phyloP scores from a whole-genome alignment of 1,284 basidiomycete species.

The Fomitopsis schrenkii region DNA sequence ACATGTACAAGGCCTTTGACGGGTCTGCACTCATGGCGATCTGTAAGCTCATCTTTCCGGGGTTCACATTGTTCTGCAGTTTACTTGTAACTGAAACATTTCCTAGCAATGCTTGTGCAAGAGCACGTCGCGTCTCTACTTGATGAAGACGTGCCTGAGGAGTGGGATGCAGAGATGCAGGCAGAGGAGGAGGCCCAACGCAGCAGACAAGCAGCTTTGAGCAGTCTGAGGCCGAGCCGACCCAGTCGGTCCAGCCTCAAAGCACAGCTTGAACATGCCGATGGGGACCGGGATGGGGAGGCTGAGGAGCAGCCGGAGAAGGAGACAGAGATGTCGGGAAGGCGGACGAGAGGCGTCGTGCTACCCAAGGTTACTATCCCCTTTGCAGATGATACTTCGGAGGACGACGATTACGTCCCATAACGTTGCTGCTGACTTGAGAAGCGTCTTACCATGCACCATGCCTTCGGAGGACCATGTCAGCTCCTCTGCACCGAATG shows the following conservation, averaged over 20 bases:
- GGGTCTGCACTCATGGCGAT: slow-evolving; percentile 69
- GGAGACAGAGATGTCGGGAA: slow-evolving; percentile 5
- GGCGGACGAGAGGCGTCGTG: slow-evolving; percentile 2
- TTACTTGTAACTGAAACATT: not conserved
- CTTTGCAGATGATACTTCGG: slow-evolving; percentile 10
- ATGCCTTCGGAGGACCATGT: too few relatives aligned
- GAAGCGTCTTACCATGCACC: too few relatives aligned
- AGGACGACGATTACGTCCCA: slow-evolving; percentile 4
- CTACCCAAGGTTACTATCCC: not conserved
- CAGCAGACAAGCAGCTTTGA: slow-evolving; percentile 6
- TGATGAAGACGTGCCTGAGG: slow-evolving; percentile 34
- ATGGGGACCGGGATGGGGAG: slow-evolving; percentile 9
- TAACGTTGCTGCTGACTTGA: not conserved
- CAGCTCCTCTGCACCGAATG: too few relatives aligned
- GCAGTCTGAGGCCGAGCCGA: not conserved
- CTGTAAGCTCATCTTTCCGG: slow-evolving; percentile 35
- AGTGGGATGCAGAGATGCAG: slow-evolving; percentile 35
- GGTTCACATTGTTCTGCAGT: not conserved
- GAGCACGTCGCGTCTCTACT: slow-evolving; percentile 50
- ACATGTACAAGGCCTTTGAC: slow-evolving; percentile 74
- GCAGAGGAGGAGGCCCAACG: slow-evolving; percentile 1
- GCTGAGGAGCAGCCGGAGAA: slow-evolving; percentile 1
- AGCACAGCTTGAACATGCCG: slow-evolving; percentile 5
- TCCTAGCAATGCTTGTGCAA: slow-evolving; percentile 63
- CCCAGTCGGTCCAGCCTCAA: not conserved